These are phyloP conservation scores for Coemansia sp. DNA, from an alignment of 192 early-diverging fungal species.

Conservation along the genomic window DNA sequence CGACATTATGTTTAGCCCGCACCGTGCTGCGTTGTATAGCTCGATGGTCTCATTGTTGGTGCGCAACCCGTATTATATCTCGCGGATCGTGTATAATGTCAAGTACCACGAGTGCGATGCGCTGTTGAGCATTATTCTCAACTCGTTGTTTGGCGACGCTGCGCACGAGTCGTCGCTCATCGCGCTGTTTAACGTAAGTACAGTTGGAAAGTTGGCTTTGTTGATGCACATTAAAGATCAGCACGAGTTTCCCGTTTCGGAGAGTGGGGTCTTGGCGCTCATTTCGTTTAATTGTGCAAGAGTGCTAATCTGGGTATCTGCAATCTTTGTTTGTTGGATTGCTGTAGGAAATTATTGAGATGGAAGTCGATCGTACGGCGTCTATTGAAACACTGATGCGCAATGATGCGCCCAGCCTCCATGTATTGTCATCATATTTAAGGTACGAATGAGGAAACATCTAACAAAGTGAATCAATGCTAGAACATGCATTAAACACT, in stretches of 20 bases:
- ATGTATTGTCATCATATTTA: constrained; percentile 43
- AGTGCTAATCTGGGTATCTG: too few species aligned
- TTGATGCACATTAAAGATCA: background rate
- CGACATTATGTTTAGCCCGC: constrained; percentile 41
- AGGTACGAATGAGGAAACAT: background rate
- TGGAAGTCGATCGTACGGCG: constrained; percentile 41
- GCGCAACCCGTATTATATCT: constrained; percentile 39
- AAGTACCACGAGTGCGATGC: constrained; percentile 50
- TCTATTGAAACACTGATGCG: constrained; percentile 48
- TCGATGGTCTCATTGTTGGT: constrained; percentile 31
- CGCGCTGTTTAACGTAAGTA: constrained; percentile 42
- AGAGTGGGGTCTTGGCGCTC: background rate
- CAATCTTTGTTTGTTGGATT: background rate
- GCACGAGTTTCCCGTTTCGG: background rate
- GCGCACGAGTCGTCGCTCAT: constrained; percentile 25
- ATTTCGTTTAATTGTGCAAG: background rate
- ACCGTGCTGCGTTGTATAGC: constrained; percentile 31
- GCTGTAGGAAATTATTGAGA: constrained; percentile 39
- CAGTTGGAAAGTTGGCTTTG: background rate
- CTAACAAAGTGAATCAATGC: too few species aligned
- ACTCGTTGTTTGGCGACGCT: constrained; percentile 35
- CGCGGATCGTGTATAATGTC: constrained; percentile 25
- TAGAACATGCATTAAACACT: too few species aligned
- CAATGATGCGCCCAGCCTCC: constrained; percentile 48
- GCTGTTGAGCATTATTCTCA: constrained; percentile 32